These are phyloP conservation scores for Paxillus involutus DNA, from an alignment of 768 basidiomycete species.

Conservation along the genomic window DNA sequence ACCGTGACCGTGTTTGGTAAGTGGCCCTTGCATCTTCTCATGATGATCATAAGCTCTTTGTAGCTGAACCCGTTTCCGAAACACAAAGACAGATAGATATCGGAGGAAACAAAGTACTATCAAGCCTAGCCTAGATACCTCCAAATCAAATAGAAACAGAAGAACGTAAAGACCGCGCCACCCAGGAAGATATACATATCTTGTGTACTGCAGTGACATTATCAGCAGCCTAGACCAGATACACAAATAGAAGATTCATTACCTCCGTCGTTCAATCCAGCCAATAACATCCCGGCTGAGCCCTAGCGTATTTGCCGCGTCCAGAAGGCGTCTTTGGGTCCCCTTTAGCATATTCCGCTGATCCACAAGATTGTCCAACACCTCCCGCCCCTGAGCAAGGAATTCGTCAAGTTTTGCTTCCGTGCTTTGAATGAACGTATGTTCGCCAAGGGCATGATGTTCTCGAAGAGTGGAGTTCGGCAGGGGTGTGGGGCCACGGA, in stretches of 20 bases:
- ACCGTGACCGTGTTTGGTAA: no score
- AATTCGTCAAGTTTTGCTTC: slow-evolving; percentile 86
- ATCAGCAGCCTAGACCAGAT: slow-evolving; percentile 9
- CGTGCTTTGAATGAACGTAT: slow-evolving; percentile 84
- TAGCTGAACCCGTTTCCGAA: not conserved
- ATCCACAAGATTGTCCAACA: slow-evolving; percentile 88
- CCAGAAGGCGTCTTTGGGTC: slow-evolving; percentile 82
- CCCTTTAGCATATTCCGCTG: slow-evolving; percentile 94
- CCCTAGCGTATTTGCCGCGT: slow-evolving; percentile 93
- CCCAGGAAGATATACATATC: slow-evolving; percentile 93
- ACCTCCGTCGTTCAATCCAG: slow-evolving; percentile 97
- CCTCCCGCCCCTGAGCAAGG: slow-evolving; percentile 88
- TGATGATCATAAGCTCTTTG: no score
- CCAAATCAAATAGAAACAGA: slow-evolving; percentile 94
- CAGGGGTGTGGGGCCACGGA: slow-evolving; percentile 59
- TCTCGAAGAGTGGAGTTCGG: slow-evolving; percentile 61
- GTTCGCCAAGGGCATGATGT: slow-evolving; percentile 81
- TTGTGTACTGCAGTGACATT: slow-evolving; percentile 62
- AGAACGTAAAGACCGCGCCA: slow-evolving; percentile 84
- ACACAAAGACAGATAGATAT: not conserved
- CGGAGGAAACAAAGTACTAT: not conserved
- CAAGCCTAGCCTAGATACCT: slow-evolving; percentile 67
- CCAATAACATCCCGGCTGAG: slow-evolving; percentile 92
- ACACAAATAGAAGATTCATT: slow-evolving; percentile 1
- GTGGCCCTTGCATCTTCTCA: no score